A percentile compares a stretch with the other conserved stretches of the same genome.
Conservation (phyloP, 2,329 filamentous ascomycete species). For the Fragosphaeria purpurea region DNA sequence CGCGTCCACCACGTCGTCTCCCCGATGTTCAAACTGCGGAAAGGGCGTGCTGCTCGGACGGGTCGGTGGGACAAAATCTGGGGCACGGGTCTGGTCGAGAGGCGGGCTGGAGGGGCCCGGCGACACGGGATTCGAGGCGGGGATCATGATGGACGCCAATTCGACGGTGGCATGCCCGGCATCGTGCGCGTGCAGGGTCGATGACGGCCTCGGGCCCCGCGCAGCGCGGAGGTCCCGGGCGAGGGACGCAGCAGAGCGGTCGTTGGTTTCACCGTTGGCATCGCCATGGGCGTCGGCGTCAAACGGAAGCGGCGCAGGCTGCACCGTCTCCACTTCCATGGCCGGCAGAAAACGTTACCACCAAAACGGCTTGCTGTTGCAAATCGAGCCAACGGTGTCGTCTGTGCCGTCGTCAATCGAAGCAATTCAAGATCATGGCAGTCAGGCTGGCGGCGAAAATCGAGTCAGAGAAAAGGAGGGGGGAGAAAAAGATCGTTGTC, state of each 20-base stretch:
- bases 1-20: constrained; percentile 23
- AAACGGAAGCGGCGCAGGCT: background rate
- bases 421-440: too few relatives aligned
- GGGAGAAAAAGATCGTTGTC: background rate
- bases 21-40: constrained; percentile 41
- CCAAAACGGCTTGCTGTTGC: background rate
- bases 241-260: constrained; percentile 1
- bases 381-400: background rate
- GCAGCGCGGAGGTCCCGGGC: constrained; percentile 17
- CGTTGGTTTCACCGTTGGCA: background rate
- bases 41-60: constrained; percentile 53
- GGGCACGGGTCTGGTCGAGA: constrained; percentile 34
- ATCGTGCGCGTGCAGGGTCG: constrained; percentile 20
- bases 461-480: too few relatives aligned
- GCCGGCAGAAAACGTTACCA: too few relatives aligned
- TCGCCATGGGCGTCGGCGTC: background rate
- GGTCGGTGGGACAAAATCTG: constrained; percentile 38
- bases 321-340: background rate
- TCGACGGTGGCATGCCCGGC: constrained; percentile 30
- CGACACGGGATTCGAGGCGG: constrained; percentile 44
- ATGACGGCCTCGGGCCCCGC: constrained; percentile 14
- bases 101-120: constrained; percentile 44
- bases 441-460: too few relatives aligned
- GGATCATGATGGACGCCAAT: constrained; percentile 34
- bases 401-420: too few relatives aligned